phyloP scores from a whole-genome alignment of 2,329 filamentous ascomycete genomes.

The Thermothelomyces thermophilus region DNA sequence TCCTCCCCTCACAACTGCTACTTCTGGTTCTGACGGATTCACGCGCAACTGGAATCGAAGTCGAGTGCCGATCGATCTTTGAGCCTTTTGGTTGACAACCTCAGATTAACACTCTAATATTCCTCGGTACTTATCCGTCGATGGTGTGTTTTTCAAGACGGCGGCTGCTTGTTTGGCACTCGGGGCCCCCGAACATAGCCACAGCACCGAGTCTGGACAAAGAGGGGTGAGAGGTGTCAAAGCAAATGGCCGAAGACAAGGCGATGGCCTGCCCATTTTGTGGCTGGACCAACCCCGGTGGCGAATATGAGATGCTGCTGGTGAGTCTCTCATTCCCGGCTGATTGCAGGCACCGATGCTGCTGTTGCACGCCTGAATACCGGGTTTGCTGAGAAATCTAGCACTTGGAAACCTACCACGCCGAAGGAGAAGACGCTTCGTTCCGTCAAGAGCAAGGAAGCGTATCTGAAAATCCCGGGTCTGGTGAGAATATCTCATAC shows the following conservation, averaged over 20 bases:
- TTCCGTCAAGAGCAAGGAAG: constrained; percentile 24
- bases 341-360: not conserved
- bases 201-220: not conserved
- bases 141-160: constrained; percentile 2
- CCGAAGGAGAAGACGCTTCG: constrained; percentile 25
- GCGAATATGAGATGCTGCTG: constrained; percentile 32
- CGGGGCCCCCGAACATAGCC: not conserved
- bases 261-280: constrained; percentile 32
- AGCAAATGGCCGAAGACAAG: constrained; percentile 10
- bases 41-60: not conserved
- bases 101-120: not conserved
- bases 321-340: constrained; percentile 23
- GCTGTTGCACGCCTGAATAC: not conserved
- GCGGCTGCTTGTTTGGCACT: not conserved
- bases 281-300: constrained; percentile 27
- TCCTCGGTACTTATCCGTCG: not conserved
- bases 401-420: constrained; percentile 29
- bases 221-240: constrained; percentile 1
- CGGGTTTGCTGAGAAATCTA: constrained; percentile 7
- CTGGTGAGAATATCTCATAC: constrained; percentile 35
- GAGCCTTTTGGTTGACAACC: no score
- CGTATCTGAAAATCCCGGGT: constrained; percentile 10
- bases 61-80: no score
- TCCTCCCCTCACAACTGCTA: no score
- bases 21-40: not conserved